Conservation (phyloP, 2,329 filamentous ascomycete species). For the Leptographium procerum region DNA sequence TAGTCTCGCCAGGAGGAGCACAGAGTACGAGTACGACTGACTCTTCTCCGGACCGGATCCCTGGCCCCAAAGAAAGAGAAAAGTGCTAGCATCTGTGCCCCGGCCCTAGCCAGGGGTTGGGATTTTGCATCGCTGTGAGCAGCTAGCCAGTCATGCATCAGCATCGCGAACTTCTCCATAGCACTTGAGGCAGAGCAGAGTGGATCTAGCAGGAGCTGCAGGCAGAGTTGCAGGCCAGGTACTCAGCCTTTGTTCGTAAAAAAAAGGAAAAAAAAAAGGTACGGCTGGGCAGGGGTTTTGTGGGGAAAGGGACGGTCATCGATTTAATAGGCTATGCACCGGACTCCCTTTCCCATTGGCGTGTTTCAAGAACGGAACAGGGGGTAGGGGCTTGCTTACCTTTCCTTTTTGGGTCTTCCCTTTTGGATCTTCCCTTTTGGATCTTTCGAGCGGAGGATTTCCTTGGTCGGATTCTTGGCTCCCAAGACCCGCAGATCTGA, state of each 20-base stretch:
- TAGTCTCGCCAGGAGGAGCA: too few species aligned
- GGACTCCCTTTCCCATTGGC: constrained; percentile 5
- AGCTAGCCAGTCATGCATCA: constrained; percentile 9
- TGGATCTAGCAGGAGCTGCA: not conserved
- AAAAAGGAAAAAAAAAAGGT: too few species aligned
- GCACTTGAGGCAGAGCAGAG: constrained; percentile 2
- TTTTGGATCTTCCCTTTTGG: not conserved
- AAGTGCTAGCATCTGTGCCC: not conserved
- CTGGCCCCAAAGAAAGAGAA: too few species aligned
- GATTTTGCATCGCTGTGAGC: not conserved
- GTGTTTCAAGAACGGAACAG: constrained; percentile 3
- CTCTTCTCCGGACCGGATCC: too few species aligned
- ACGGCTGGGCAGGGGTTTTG: not conserved
- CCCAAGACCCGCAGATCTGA: not conserved
- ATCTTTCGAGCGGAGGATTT: too few species aligned
- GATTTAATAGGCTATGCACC: constrained; percentile 3
- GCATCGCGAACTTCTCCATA: not conserved
- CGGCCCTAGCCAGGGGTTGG: not conserved
- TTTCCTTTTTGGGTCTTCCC: not conserved
- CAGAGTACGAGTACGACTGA: too few species aligned
- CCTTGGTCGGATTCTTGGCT: not conserved
- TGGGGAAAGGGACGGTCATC: not conserved
- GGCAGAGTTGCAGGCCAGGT: not conserved
- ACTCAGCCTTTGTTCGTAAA: not conserved
- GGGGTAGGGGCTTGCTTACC: not conserved